Percentiles rank a stretch among this genome's conserved stretches.
Conservation (phyloP, 805 yeast species). For the Metschnikowia sp. region DNA sequence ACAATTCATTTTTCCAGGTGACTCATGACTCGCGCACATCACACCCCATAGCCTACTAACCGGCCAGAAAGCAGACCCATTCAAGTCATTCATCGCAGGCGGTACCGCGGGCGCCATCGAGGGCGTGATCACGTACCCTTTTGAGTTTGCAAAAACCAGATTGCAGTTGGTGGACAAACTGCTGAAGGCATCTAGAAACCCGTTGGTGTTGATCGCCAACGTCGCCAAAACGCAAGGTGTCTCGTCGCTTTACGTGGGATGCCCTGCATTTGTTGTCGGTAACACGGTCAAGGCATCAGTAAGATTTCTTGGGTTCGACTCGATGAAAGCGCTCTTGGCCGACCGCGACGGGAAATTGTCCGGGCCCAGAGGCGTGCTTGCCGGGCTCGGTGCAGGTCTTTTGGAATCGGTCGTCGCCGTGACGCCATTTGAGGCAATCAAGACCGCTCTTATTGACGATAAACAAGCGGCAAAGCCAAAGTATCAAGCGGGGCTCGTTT, state of each 20-base stretch:
- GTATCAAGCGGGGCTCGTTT: conserved; percentile 61
- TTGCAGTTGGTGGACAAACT: conserved; percentile 74
- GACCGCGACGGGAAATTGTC: conserved; percentile 86
- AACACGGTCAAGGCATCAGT: conserved; percentile 97
- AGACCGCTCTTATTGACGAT: conserved; percentile 94
- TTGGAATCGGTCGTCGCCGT: conserved; percentile 90
- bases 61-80: conserved; percentile 54
- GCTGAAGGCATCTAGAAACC: conserved; percentile 71
- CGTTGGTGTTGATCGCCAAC: conserved; percentile 72
- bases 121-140: conserved; percentile 89
- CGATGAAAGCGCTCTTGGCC: conserved; percentile 69
- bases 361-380: conserved; percentile 87
- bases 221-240: conserved; percentile 78
- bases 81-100: conserved; percentile 87
- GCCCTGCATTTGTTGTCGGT: conserved; percentile 95
- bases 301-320: conserved; percentile 88
- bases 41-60: conserved; percentile 10
- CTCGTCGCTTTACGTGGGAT: conserved; percentile 81
- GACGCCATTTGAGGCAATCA: conserved; percentile 95
- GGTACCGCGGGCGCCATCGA: conserved; percentile 97
- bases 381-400: conserved; percentile 97
- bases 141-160: conserved; percentile 94
- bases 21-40: not conserved
- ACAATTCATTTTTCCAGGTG: no score
- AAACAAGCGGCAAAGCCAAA: conserved; percentile 72